Base-by-base conservation (phyloP, 2,329 filamentous ascomycete genomes). In the Colletotrichum musicola region DNA sequence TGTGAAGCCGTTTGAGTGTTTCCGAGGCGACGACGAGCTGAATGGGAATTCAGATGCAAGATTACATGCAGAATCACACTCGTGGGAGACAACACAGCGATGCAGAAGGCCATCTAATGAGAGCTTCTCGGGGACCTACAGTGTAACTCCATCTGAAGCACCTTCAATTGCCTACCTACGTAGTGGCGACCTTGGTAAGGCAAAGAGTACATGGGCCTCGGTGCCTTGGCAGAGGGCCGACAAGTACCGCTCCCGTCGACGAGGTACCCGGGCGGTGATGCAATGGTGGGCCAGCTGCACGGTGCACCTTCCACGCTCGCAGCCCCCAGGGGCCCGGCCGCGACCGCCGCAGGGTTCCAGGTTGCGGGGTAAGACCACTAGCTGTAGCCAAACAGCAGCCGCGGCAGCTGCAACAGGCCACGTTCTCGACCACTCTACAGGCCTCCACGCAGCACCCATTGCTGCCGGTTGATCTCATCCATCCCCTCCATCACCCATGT, bases 331-430 rank as follows among this genome's bases (percentile, higher is more conserved):
- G 46, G 20, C 14, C 16, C 40, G 16, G 20, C 46, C 46, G 46
- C 46, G 46, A 49, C 46, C 46, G 46, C 54, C 38, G 40, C 53
- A 57, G 51, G 42, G 46, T 44, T 40, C 53, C 49, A 44, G 42
- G 46, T 35, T 63, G 63, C 64, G 64, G 64, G 64, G 64, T 64
- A 67, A 56, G 53, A 3, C 35, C n/a, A 46, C 16, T 4, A 35
- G 40, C 56, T 47, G 30, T 35, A 44, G 54, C 44, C 62, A 64
- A 54, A 51, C 55, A 60, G 62, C 55, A 38, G 47, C 44, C 18
- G 53, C 46, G 27, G 62, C 55, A 38, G 47, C 44, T 25, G 53
- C 46, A 40, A 38, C 50, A 30, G 22, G 42, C 51, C 50, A 56
- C 60, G 55, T 38, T 55, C 50, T 50, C 51, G 16, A 62, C 55